Evolutionary conservation across 2,329 filamentous ascomycete species (phyloP).

Genomic region (Scedosporium dehoogii): DNA sequence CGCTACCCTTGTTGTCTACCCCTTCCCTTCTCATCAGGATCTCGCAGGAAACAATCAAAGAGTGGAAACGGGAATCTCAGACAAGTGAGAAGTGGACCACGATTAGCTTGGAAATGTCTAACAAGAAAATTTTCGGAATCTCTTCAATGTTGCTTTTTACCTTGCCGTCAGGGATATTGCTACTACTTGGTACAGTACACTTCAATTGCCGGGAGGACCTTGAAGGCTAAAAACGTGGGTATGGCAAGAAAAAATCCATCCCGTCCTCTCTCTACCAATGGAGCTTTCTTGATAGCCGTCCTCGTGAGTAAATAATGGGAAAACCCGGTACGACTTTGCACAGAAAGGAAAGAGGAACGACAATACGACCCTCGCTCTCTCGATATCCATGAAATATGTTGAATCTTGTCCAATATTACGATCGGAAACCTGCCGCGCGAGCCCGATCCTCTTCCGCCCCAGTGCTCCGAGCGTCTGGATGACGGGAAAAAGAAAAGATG

Average conservation of each 20-base stretch:
- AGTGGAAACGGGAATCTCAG: neutral
- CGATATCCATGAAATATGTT: neutral
- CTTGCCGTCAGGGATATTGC: neutral
- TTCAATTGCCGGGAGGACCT: neutral
- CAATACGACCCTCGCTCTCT: neutral
- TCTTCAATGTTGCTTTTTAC: too few relatives aligned
- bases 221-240: neutral
- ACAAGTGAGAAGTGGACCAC: neutral
- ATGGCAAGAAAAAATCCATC: too few relatives aligned
- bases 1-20: neutral
- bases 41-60: neutral
- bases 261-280: neutral
- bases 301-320: neutral
- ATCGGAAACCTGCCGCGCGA: neutral
- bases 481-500: neutral
- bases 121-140: too few relatives aligned
- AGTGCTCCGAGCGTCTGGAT: neutral
- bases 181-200: neutral
- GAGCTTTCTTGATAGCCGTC: neutral
- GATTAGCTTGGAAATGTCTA: too few relatives aligned
- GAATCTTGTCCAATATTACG: neutral
- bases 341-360: conserved; percentile 2
- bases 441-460: neutral
- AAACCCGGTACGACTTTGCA: neutral
- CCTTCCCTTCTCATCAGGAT: neutral